Conservation (phyloP, 225 moss, liverwort and hornwort genomes). For the Bryum argenteum region DNA sequence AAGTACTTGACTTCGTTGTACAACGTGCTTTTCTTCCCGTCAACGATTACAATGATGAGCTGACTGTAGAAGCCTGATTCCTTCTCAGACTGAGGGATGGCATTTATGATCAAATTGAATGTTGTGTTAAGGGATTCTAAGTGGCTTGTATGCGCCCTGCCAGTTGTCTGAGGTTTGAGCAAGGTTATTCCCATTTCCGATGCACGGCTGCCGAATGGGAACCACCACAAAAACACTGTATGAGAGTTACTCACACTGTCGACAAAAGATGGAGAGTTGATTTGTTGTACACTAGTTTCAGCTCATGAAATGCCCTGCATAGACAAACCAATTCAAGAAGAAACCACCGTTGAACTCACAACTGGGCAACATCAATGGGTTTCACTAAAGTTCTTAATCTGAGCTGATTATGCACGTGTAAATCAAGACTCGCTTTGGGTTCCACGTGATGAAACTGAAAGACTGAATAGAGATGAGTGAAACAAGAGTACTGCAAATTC, state of each 20-base stretch:
- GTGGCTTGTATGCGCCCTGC: constrained; percentile 42
- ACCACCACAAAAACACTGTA: constrained; percentile 19
- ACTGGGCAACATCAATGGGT: not conserved
- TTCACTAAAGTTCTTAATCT: constrained; percentile 11
- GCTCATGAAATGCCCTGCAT: constrained; percentile 2
- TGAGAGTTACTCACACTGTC: constrained; percentile 20
- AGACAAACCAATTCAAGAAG: constrained; percentile 8
- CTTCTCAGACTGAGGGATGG: constrained; percentile 37
- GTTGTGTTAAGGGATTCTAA: constrained; percentile 37
- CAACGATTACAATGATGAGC: constrained; percentile 43
- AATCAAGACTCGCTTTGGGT: not conserved
- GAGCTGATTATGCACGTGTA: not conserved
- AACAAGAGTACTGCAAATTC: too few species aligned
- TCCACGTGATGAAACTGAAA: not conserved
- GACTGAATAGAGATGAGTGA: too few species aligned
- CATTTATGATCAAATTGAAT: constrained; percentile 29
- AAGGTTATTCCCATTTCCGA: constrained; percentile 51
- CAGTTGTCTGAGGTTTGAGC: constrained; percentile 42
- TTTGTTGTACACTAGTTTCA: constrained; percentile 13
- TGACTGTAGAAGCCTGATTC: constrained; percentile 35
- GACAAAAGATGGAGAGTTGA: not conserved
- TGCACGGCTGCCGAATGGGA: constrained; percentile 41
- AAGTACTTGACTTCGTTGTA: constrained; percentile 54
- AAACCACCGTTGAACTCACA: constrained; percentile 17
- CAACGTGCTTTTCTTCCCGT: constrained; percentile 33